phyloP scores from a whole-genome alignment of 1,284 basidiomycete species.

The Rhizopogon hawkerae region DNA sequence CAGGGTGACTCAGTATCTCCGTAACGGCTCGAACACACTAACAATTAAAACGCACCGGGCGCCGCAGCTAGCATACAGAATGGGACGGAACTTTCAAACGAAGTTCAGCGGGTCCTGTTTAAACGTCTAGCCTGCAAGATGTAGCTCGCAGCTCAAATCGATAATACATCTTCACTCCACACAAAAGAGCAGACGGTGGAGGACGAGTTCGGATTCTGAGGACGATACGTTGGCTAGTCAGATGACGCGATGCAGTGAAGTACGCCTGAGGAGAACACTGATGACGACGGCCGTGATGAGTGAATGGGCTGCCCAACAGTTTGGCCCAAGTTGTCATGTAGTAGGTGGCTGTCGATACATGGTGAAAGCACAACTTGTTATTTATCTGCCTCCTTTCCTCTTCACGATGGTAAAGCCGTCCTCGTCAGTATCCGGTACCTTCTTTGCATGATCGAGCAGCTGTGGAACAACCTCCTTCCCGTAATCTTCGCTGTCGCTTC shows the following conservation, averaged over 20 bases:
- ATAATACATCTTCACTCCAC: constrained; percentile 54
- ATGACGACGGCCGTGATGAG: constrained; percentile 15
- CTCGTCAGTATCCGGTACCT: constrained; percentile 72
- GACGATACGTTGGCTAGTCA: constrained; percentile 94
- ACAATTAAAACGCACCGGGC: no score
- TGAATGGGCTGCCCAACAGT: no score
- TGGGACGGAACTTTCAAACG: no score
- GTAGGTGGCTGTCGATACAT: not conserved
- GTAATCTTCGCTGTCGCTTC: constrained; percentile 33
- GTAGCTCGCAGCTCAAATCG: constrained; percentile 68
- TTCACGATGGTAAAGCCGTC: constrained; percentile 83
- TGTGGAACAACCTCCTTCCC: constrained; percentile 27
- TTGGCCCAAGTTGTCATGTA: no score
- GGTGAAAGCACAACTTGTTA: not conserved
- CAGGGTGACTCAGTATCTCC: no score
- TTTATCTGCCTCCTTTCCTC: constrained; percentile 39
- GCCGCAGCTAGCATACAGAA: no score
- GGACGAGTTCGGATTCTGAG: constrained; percentile 89
- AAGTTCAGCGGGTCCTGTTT: no score
- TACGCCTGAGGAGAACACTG: constrained; percentile 39
- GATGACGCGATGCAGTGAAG: constrained; percentile 97
- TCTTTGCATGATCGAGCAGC: constrained; percentile 19
- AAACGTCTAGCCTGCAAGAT: not conserved
- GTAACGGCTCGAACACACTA: no score
- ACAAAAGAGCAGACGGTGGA: constrained; percentile 59